Percentiles rank a stretch among this genome's conserved stretches.
phyloP scores from a whole-genome alignment of 306 rosid genomes.

The Pyrus communis region DNA sequence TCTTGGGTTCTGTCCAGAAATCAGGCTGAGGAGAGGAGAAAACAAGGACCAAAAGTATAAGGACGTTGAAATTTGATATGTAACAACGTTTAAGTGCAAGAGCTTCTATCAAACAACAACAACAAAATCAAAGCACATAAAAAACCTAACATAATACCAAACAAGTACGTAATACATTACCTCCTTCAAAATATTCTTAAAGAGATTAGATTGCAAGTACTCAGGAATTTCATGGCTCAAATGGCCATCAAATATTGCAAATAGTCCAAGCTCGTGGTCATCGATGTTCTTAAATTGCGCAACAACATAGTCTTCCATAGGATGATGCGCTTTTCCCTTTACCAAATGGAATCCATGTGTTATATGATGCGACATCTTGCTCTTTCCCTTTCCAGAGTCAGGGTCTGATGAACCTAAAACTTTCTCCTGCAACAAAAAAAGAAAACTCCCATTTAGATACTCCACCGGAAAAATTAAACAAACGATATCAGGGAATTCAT shows the following conservation, averaged over 20 bases:
- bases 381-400: slow-evolving; percentile 97
- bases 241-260: slow-evolving; percentile 97
- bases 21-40: slow-evolving; percentile 39
- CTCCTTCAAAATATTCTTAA: slow-evolving; percentile 76
- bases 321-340: slow-evolving; percentile 63
- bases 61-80: neutral
- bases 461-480: neutral
- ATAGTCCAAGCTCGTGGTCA: slow-evolving; percentile 73
- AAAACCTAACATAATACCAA: neutral
- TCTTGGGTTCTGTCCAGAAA: slow-evolving; percentile 67
- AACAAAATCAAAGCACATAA: neutral
- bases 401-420: slow-evolving; percentile 65
- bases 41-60: neutral
- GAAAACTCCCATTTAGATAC: slow-evolving; percentile 12
- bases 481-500: neutral
- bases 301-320: slow-evolving; percentile 88
- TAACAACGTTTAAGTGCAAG: neutral
- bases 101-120: neutral
- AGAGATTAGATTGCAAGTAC: slow-evolving; percentile 65
- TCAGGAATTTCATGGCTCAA: slow-evolving; percentile 69
- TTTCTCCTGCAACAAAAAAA: slow-evolving; percentile 56
- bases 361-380: slow-evolving; percentile 70
- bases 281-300: slow-evolving; percentile 75
- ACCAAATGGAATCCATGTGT: slow-evolving; percentile 92
- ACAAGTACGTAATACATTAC: slow-evolving; percentile 21